These are phyloP conservation scores for Aphanocladium album DNA, from an alignment of 2,329 filamentous ascomycete species.

Conservation along the genomic window DNA sequence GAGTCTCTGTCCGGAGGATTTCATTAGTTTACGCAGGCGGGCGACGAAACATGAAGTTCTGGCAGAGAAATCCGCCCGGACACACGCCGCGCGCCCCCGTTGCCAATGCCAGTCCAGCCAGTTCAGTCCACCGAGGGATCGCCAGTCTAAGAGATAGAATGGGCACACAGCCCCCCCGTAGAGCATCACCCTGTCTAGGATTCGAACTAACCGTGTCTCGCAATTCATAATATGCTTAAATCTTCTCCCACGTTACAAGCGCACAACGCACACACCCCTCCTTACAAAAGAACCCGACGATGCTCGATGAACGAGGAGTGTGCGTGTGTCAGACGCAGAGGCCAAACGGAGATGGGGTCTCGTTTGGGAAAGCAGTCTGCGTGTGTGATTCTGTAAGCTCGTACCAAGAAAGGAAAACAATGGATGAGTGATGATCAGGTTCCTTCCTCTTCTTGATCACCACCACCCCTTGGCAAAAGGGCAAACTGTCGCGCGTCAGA, in stretches of 20 bases:
- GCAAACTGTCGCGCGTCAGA: background rate
- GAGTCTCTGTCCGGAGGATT: background rate
- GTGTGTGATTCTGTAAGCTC: background rate
- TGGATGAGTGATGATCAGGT: background rate
- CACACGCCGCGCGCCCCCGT: background rate
- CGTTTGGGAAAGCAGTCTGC: background rate
- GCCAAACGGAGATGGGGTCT: background rate
- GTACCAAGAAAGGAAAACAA: background rate
- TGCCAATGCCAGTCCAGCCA: background rate
- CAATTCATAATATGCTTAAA: constrained; percentile 10
- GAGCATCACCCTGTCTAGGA: background rate
- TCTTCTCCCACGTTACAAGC: background rate
- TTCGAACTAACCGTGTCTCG: constrained; percentile 2
- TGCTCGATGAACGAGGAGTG: too few species aligned
- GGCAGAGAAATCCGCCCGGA: too few species aligned
- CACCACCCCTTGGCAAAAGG: too few species aligned
- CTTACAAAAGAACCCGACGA: background rate
- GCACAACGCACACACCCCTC: background rate
- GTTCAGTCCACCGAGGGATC: background rate
- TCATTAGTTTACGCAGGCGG: background rate
- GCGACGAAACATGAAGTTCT: background rate
- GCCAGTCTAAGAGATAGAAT: background rate
- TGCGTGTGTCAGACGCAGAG: too few species aligned
- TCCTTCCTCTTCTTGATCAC: background rate
- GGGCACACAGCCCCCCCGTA: background rate